phyloP scores from a whole-genome alignment of 805 yeast genomes.

The Teunomyces funiuensis region DNA sequence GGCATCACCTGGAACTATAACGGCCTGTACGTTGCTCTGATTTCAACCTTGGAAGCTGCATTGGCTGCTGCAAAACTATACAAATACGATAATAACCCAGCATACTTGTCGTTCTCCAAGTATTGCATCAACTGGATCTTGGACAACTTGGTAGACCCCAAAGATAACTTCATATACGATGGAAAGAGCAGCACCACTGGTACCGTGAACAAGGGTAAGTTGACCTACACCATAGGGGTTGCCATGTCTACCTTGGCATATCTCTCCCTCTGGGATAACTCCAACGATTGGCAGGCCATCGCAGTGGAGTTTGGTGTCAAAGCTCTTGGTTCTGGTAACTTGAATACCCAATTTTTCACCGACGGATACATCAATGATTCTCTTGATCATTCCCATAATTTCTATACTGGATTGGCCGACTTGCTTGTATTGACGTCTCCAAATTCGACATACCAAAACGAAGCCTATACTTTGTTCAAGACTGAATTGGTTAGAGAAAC shows the following conservation, averaged over 20 bases:
- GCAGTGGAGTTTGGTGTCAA: conserved; percentile 16
- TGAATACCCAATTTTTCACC: conserved; percentile 19
- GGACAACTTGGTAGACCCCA: conserved; percentile 18
- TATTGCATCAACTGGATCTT: conserved; percentile 18
- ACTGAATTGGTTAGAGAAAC: conserved; percentile 19
- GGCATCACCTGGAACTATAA: conserved; percentile 26
- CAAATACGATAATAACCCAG: conserved; percentile 10
- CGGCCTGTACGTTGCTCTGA: conserved; percentile 24
- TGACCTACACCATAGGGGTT: conserved; percentile 26
- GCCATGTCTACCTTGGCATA: conserved; percentile 23
- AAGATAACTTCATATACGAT: conserved; percentile 24
- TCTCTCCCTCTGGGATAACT: conserved; percentile 11
- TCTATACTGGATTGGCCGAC: conserved; percentile 25
- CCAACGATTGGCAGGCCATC: conserved; percentile 17
- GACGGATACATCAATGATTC: conserved; percentile 24
- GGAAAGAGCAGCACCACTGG: conserved; percentile 17
- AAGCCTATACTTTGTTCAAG: conserved; percentile 19
- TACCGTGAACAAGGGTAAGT: conserved; percentile 24
- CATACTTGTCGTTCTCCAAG: conserved; percentile 15
- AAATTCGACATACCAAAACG: conserved; percentile 11
- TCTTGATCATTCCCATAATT: conserved; percentile 20
- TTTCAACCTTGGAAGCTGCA: conserved; percentile 28
- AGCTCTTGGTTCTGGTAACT: conserved; percentile 11
- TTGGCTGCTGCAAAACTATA: conserved; percentile 25
- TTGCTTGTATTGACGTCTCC: conserved; percentile 16